Base-by-base conservation (phyloP, 1,139 yeast genomes). In the Scheffersomyces quercinus region DNA sequence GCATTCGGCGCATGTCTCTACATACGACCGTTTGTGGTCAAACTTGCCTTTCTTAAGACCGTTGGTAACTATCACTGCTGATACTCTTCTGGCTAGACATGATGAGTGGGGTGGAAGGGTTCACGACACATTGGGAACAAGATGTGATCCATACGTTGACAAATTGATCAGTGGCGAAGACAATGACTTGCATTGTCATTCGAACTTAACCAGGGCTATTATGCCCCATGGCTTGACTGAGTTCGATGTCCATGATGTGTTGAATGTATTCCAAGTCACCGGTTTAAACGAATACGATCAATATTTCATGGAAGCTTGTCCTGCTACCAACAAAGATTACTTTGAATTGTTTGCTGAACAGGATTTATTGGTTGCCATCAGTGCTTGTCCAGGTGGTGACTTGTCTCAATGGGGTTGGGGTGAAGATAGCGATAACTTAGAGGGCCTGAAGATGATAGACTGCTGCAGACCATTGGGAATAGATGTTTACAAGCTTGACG, bases 351-450 rank as follows among this genome's bases (percentile, higher is more conserved):
- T 81, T 62, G 87, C 87, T 2, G 88, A 83, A 56, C 78, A 78
- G 38, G 88, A 83, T 53, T 64, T 82, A 42, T 63, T 83, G 42
- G 81, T 83, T 47, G 88, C 88, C 5, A 73, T 83, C 40, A 76
- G 83, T 45, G 84, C 87, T 4, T 83, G 88, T 58, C 88, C 88
- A 2, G 88, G 88, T 35, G 88, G 88, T 12, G 88, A 82, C 56
- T 66, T 83, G 44, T 79, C 85, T 13, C 71, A 73, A 47, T 83
- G 88, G 88, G 86, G 82, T 35, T 83, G 88, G 88, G 87, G 87
- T 39, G 85, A 77, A 58, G 62, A 62, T 35, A 68, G 69, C 44
- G 77, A 72, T 16, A 72, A 70, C 36, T 69, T 66, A 29, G 65
- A 62, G n/a, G 68, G 65, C n/a, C 70, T 60, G 48, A 80, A 77